Base-by-base conservation (phyloP, 371 early-diverging fungal species). In the Mucor indicus region DNA sequence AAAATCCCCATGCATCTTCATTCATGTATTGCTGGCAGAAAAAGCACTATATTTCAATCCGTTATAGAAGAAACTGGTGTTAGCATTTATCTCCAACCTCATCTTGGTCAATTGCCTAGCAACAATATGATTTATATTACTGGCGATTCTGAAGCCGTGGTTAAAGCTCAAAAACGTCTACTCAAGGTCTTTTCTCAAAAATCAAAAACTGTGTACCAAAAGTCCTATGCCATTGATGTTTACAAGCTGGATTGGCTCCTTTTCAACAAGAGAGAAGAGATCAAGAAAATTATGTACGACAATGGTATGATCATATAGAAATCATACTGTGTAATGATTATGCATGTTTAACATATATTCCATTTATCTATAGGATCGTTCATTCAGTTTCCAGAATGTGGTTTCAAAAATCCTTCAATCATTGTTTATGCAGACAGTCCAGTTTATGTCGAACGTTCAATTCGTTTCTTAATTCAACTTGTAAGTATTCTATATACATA, bases 281-380 rank as follows among this genome's bases (percentile, higher is more conserved):
- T 46, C 71, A 68, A 50, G 71, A 70, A 45, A 64, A 68, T 30
- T 53, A 62, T 27, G 62, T 58, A n/a, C 43, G 71, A 53, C 49
- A 66, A 81, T 78, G 21, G 80, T 81, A 37, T 64, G 80, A 31
- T 49, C 90, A 12, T 67, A 70, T n/a, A 74, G 77, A 48, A 85
- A 89, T 40, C 85, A n/a, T n/a, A n/a, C n/a, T n/a, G n/a, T n/a
- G 86, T 86, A 53, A 64, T 21, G 90, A 91, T 55, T 88, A 91
- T 68, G n/a, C n/a, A n/a, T n/a, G n/a, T n/a, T n/a, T n/a, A n/a
- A n/a, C n/a, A n/a, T n/a, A n/a, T n/a, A n/a, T n/a, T n/a, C n/a
- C n/a, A n/a, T n/a, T n/a, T n/a, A n/a, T n/a, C n/a, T n/a, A n/a
- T n/a, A n/a, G 90, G 76, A 33, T 75, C 80, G 2, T 73, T 69